Evolutionary conservation across 148 eudicot genomes (phyloP), one percentile per base, ranked within the genome.

Genomic region (Rhododendron ferrugineum): DNA sequence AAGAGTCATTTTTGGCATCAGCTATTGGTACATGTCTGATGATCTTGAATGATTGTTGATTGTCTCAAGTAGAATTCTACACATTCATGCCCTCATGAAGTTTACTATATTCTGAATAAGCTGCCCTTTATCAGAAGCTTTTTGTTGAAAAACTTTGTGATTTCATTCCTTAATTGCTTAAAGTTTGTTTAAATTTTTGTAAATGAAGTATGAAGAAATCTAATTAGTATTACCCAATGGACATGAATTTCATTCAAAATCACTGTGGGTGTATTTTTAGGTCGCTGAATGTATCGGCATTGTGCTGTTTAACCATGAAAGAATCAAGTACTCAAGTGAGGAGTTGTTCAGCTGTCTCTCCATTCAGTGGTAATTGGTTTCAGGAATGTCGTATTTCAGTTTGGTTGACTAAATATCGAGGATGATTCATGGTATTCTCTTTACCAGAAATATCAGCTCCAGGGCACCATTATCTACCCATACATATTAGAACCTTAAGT

Each of bases 391-490:
- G 16, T 54, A 2, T 54, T 2, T 54, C 60, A 54, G 10, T 54
- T 54, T 14, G 20, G 10, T 16, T 16, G 5, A 54, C 58, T 52
- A 52, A 52, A 6, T 52, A 52, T 15, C 13, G 58, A 52, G 58
- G 58, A 52, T 52, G 58, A 52, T 52, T 52, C 58, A 14, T 52
- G 58, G 58, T 14, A 54, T 91, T 88, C 95, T 94, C 7, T 94
- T 94, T 76, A 2, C 91, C 93, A 26, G 2, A 36, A 88, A 94
- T 93, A 66, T 94, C 94, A 23, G 93, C 95, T 37, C 95, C 97
- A 14, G 94, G 92, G 22, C 95, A 94, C 14, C 92, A 92, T 73
- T 92, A 90, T 54, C 50, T 94, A 30, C 93, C 95, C 34, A 92
- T 91, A 42, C 95, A 93, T 68, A 94, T 94, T 34, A 91, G 95